Evolutionary conservation across 257 asterid genomes (phyloP), one percentile per base, ranked within the genome.

Genomic region (Eucommia ulmoides): DNA sequence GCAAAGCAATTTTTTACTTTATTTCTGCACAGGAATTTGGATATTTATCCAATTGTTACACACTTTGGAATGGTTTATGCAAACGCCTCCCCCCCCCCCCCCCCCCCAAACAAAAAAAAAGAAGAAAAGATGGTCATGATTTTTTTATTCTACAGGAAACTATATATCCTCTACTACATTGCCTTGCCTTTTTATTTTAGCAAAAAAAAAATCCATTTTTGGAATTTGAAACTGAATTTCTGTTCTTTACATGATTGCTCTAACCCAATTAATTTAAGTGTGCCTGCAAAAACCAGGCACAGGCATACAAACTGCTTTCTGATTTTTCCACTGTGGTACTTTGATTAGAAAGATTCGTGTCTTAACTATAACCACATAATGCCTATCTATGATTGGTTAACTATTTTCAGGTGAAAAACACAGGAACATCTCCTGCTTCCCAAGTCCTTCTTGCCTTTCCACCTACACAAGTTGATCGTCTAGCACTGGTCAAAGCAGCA

Each of bases 401-500:
- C 45, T 49, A 45, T 45, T 23, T 61, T 52, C 72, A 91, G 99
- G 86, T 91, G 25, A 96, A 91, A 69, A 91, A 86, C 56, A 53
- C 53, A 6, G 95, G 75, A 50, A 73, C 70, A 20, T 51, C 81
- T 65, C 81, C 89, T 38, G 86, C 86, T 57, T 68, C 84, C 26
- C 76, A 73, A 73, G 65, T 86, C 66, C 84, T 86, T 23, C 77
- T 91, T 54, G 81, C 95, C 19, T 83, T 83, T 68, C 57, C 96
- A 23, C 94, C 96, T 4, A 18, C 76, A 22, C 81, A 86, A 71
- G 75, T 65, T 63, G 89, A 79, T 55, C 92, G 64, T 65, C 65
- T 91, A 48, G 91, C 99, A 26, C 52, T 69, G 60, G 88, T 91
- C 49, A 81, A 91, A 71, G 96, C 87, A 26, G 96, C 81, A 22